Percentiles rank a stretch among this genome's conserved stretches.
Evolutionary conservation across 2,329 filamentous ascomycete genomes (phyloP).

Genomic region (Mycosphaerella sp.): DNA sequence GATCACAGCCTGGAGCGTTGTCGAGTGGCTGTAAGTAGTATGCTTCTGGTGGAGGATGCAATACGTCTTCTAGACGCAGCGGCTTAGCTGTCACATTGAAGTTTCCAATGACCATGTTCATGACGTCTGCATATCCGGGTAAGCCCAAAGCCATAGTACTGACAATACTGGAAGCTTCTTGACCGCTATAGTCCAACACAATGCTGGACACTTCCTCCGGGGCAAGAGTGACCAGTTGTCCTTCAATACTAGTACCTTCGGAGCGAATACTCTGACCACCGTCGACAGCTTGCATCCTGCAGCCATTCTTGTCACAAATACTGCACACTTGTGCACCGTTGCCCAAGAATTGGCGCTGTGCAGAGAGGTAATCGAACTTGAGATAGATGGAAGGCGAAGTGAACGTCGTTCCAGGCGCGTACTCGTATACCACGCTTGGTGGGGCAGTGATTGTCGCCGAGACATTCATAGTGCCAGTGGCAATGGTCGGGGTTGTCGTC

Average conservation of each 20-base stretch:
- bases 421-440: slow-evolving; percentile 10
- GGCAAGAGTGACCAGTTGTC: slow-evolving; percentile 13
- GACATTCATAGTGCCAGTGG: slow-evolving; percentile 4
- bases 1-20: slow-evolving; percentile 9
- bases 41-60: slow-evolving; percentile 13
- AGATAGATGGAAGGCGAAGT: slow-evolving; percentile 24
- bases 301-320: slow-evolving; percentile 8
- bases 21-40: slow-evolving; percentile 16
- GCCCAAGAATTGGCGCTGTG: neutral
- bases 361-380: slow-evolving; percentile 20
- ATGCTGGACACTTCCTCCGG: slow-evolving; percentile 17
- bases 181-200: slow-evolving; percentile 7
- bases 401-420: slow-evolving; percentile 18
- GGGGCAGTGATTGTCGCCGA: slow-evolving; percentile 4
- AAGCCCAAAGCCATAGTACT: slow-evolving; percentile 8
- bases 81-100: slow-evolving; percentile 7
- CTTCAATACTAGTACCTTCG: slow-evolving; percentile 9
- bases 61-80: slow-evolving; percentile 9
- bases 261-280: slow-evolving; percentile 5
- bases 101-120: slow-evolving; percentile 6
- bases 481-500: slow-evolving; percentile 6
- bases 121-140: slow-evolving; percentile 11
- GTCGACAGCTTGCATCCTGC: slow-evolving; percentile 3
- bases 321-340: neutral
- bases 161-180: slow-evolving; percentile 12